phyloP scores from a whole-genome alignment of 805 yeast species.

The Metschnikowia similis region DNA sequence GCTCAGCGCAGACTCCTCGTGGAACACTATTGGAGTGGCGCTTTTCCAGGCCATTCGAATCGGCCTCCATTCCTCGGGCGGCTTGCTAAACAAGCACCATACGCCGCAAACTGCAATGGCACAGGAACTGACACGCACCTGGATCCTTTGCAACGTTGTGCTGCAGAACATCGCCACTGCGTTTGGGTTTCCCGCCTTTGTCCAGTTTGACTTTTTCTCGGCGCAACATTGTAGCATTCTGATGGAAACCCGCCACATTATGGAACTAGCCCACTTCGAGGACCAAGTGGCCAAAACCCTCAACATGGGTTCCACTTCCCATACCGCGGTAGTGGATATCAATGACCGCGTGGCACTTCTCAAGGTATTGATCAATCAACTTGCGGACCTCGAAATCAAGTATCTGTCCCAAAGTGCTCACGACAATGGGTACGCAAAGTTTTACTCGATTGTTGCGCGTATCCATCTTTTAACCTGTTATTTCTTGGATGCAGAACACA shows the following conservation, averaged over 20 bases:
- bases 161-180: slow-evolving; percentile 88
- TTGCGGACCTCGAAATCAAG: slow-evolving; percentile 70
- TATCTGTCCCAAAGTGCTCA: slow-evolving; percentile 37
- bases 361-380: slow-evolving; percentile 62
- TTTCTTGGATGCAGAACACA: slow-evolving; percentile 59
- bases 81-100: neutral
- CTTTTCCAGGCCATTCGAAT: slow-evolving; percentile 88
- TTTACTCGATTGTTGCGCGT: slow-evolving; percentile 67
- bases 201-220: slow-evolving; percentile 66
- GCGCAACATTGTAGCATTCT: slow-evolving; percentile 49
- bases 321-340: slow-evolving; percentile 59
- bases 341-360: slow-evolving; percentile 73
- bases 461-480: slow-evolving; percentile 81
- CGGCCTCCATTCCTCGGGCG: slow-evolving; percentile 68
- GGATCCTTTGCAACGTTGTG: slow-evolving; percentile 91
- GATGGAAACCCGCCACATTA: slow-evolving; percentile 63
- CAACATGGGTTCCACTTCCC: slow-evolving; percentile 64
- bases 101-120: slow-evolving; percentile 33
- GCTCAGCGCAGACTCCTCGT: slow-evolving; percentile 89
- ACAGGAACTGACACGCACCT: slow-evolving; percentile 79
- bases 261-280: slow-evolving; percentile 80
- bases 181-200: slow-evolving; percentile 92
- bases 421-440: slow-evolving; percentile 62
- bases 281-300: slow-evolving; percentile 78
- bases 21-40: slow-evolving; percentile 94